A percentile compares a stretch with the other conserved stretches of the same genome.
Conservation (phyloP, 768 basidiomycete species). For the Rhodosporidiobolus sp. region DNA sequence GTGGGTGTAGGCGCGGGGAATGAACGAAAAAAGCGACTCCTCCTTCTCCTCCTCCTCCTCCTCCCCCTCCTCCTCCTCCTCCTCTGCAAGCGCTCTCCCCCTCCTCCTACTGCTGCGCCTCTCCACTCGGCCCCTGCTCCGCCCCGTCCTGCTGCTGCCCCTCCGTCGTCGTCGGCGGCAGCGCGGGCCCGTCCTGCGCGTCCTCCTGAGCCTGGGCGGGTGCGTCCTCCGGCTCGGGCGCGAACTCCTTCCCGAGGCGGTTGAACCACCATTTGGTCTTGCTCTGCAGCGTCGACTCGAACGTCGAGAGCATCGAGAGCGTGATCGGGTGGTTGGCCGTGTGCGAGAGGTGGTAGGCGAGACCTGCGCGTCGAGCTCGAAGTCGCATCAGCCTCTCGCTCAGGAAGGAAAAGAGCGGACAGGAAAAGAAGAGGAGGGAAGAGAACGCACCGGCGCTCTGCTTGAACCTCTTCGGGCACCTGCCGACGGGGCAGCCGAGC, state of each 20-base stretch:
- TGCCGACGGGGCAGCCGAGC: conserved; percentile 25
- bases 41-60: no score
- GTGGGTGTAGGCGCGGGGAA: no score
- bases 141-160: no score
- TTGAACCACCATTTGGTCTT: conserved; percentile 40
- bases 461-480: conserved; percentile 39
- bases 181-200: no score
- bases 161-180: no score
- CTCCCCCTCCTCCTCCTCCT: no score
- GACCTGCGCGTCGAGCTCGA: conserved; percentile 3
- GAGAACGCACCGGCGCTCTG: conserved; percentile 35
- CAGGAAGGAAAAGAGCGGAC: not conserved
- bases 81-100: no score
- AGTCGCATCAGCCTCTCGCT: not conserved
- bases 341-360: conserved; percentile 41
- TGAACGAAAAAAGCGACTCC: no score
- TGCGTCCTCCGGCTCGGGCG: no score
- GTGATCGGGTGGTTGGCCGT: conserved; percentile 36
- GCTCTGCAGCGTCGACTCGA: conserved; percentile 29
- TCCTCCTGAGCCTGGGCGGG: no score
- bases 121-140: no score
- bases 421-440: not conserved
- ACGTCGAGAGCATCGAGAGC: conserved; percentile 17
- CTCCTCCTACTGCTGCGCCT: no score
- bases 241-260: not conserved